Base-by-base conservation (phyloP, 2,329 filamentous ascomycete species). In the Xylaria sp. region DNA sequence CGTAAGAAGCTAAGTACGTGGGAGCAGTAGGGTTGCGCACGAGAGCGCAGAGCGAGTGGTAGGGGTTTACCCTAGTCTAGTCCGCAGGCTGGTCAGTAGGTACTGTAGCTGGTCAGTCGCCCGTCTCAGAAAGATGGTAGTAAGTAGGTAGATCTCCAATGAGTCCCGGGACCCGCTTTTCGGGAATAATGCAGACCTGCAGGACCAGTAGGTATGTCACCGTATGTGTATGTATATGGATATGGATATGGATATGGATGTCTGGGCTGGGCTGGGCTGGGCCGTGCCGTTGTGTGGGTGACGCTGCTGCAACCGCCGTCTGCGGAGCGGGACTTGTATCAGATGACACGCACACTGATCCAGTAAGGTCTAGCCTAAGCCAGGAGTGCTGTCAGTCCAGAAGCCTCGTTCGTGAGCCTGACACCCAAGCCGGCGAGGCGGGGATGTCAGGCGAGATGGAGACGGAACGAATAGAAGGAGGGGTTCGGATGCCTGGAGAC, bases 361-460 rank as follows among this genome's bases (percentile, higher is more conserved):
- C 13, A 13, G 52, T 13, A 15, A 35, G 7, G 31, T 7, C 31
- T 49, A 19, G 25, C 13, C 40, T 19, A n/a, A n/a, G n/a, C n/a
- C n/a, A 5, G 27, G 3, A 21, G 35, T 29, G 13, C 25, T 11
- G 11, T 37, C 27, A 43, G 37, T 53, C 25, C 17, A 54, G 48
- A 35, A 49, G 31, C 43, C 41, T 63, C 31, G 57, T 44, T 27
- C 41, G 55, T 47, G 53, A 48, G 27, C 52, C 44, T 59, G 48
- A 40, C 52, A 35, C 54, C 17, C 21, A 49, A 13, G 13, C 40
- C 51, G 47, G 56, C 25, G 56, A 19, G 23, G 23, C 47, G 48
- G n/a, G n/a, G 53, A 44, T 35, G 62, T 65, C 54, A 56, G 62
- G 51, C 61, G 58, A 62, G 54, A 37, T 46, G 56, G 56, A 35